Conservation (phyloP, 768 basidiomycete genomes). For the Lentinula boryana region DNA sequence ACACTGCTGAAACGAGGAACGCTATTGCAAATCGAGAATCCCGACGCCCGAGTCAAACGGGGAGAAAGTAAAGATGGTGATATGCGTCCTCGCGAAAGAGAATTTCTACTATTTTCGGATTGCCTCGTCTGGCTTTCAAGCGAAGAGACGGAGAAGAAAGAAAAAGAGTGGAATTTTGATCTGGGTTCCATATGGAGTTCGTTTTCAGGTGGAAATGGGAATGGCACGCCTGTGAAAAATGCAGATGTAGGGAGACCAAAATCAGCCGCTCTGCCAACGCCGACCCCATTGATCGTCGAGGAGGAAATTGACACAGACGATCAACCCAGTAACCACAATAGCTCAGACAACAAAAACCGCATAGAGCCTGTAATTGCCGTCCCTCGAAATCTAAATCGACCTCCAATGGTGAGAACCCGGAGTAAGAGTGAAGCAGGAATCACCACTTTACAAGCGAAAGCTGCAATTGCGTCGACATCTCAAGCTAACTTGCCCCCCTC, state of each 20-base stretch:
- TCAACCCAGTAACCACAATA: neutral
- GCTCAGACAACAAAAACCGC: neutral
- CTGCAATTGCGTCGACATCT: neutral
- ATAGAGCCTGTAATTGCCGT: neutral
- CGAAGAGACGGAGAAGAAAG: constrained; percentile 29
- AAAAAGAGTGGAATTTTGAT: constrained; percentile 12
- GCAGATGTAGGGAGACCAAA: constrained; percentile 2
- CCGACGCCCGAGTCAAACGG: neutral
- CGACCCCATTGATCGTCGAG: constrained; percentile 3
- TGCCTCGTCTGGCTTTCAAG: constrained; percentile 70
- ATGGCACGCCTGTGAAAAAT: constrained; percentile 11
- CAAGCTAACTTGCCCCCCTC: neutral
- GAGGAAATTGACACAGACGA: constrained; percentile 12
- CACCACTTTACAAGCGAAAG: constrained; percentile 13
- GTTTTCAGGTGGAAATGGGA: constrained; percentile 10
- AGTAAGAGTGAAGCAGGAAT: constrained; percentile 62
- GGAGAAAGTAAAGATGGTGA: neutral
- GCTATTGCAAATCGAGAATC: neutral
- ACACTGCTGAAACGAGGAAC: constrained; percentile 62
- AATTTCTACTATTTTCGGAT: constrained; percentile 82
- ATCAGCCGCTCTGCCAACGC: neutral
- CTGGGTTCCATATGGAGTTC: constrained; percentile 4
- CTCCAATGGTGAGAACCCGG: constrained; percentile 36
- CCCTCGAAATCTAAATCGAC: constrained; percentile 11
- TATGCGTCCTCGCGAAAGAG: constrained; percentile 42